Base-by-base conservation (phyloP, 108 stramenopile species). In the Cyclostephanos tholiformis region DNA sequence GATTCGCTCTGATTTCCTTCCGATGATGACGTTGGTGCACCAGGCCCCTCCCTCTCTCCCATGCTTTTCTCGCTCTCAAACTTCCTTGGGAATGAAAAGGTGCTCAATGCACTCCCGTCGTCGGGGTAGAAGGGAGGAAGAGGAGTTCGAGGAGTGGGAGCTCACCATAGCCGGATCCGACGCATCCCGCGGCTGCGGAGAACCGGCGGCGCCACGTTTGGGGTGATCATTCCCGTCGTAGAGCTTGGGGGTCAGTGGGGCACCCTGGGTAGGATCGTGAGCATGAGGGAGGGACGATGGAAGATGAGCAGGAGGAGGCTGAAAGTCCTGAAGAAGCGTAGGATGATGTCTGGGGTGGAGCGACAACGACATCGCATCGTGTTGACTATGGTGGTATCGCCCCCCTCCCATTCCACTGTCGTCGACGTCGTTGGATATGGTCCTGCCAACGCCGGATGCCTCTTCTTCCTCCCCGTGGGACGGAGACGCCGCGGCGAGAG, bases 41-140 rank as follows among this genome's bases (percentile, higher is more conserved):
- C 32, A 32, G 4, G 32, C 32, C 32, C 32, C 32, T 93, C n/a
- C 78, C 83, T 83, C 38, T 88, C 89, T 20, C 75, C 63, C 46
- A 1, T 58, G 13, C 23, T 6, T 22, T 67, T 9, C 29, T 66
- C 32, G 10, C 38, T 13, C 63, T 67, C 56, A 43, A 58, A 41
- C 41, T 35, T 64, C 63, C 22, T 63, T 62, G 43, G 79, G 79
- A 68, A 80, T 74, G 62, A 80, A 80, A 67, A 80, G 65, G 63
- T 72, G 71, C 19, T 80, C 79, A 41, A 71, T 62, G 26, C 22
- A 39, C 61, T 67, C 57, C 50, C 72, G 63, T 5, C 51, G 57
- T 66, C 72, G 68, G 52, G 79, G 79, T 63, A 80, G 51, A n/a
- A 80, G 56, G 35, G 51, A 58, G 23, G 26, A 5, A 20, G 52